Evolutionary conservation across 2,329 filamentous ascomycete genomes (phyloP).

Genomic region (Fusarium pseudograminearum): DNA sequence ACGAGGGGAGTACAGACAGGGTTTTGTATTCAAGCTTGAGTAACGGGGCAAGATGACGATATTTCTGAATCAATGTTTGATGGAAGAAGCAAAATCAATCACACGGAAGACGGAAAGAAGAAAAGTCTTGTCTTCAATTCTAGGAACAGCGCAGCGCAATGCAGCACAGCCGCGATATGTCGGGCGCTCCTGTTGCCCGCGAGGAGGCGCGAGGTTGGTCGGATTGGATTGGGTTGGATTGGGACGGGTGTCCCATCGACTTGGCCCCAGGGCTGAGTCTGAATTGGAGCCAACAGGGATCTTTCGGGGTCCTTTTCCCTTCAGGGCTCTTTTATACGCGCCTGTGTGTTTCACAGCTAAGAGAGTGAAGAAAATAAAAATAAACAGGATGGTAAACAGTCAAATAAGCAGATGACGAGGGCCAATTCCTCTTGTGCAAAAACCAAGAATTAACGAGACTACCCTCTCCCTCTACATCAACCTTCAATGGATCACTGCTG

Average conservation of each 20-base stretch:
- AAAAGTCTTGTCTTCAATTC: constrained; percentile 34
- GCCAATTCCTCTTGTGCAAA: constrained; percentile 9
- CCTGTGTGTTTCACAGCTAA: constrained; percentile 27
- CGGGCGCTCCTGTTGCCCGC: constrained; percentile 19
- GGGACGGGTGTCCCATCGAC: constrained; percentile 20
- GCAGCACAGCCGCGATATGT: constrained; percentile 42
- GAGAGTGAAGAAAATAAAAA: constrained; percentile 5
- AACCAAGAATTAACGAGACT: constrained; percentile 27
- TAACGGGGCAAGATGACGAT: constrained; percentile 1
- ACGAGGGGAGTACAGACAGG: constrained; percentile 22
- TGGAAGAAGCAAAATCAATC: constrained; percentile 18
- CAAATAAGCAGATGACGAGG: constrained; percentile 11
- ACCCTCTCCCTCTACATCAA: neutral
- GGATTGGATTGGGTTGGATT: constrained; percentile 32
- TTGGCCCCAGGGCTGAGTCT: constrained; percentile 40
- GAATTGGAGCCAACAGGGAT: constrained; percentile 37
- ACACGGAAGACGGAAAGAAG: constrained; percentile 17
- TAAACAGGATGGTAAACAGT: constrained; percentile 4
- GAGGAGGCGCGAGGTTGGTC: constrained; percentile 43
- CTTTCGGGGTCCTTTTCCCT: constrained; percentile 26
- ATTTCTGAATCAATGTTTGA: constrained; percentile 1
- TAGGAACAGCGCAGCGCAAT: constrained; percentile 15
- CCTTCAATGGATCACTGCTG: neutral
- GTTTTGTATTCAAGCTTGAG: constrained; percentile 17
- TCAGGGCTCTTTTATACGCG: constrained; percentile 15